Evolutionary conservation across 2,329 filamentous ascomycete species (phyloP).

Genomic region (Pseudocercospora vitis): DNA sequence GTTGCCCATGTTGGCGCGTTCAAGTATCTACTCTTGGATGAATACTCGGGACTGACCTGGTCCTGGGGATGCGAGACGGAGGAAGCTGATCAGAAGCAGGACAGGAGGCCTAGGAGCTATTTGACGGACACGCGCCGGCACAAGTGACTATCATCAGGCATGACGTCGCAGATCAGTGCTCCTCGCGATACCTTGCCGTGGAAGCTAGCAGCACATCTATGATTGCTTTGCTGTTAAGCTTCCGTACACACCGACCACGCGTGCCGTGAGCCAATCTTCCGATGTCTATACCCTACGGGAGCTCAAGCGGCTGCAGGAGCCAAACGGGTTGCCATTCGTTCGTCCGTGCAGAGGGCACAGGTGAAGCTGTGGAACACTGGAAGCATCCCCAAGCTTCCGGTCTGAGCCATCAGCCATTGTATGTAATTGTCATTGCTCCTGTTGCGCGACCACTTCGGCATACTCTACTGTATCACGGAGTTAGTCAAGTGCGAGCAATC

Average conservation of each 20-base stretch:
- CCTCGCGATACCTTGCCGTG: slow-evolving; percentile 4
- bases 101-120: neutral
- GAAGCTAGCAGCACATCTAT: slow-evolving; percentile 2
- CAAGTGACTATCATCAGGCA: neutral
- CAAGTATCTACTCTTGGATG: neutral
- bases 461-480: no score
- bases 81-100: neutral
- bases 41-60: neutral
- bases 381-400: no score
- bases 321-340: neutral
- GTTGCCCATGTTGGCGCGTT: slow-evolving; percentile 38
- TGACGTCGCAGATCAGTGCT: slow-evolving; percentile 2
- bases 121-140: neutral
- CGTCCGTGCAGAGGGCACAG: no score
- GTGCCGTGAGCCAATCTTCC: slow-evolving; percentile 1
- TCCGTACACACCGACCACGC: slow-evolving; percentile 5
- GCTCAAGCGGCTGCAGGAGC: neutral
- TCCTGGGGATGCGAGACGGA: neutral
- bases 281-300: neutral
- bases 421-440: no score
- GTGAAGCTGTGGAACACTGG: neutral
- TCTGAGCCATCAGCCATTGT: no score
- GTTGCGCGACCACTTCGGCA: no score
- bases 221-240: neutral
- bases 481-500: no score